Evolutionary conservation across 1,284 basidiomycete species (phyloP).

Genomic region (Ceratorhiza oryzae-sativae): DNA sequence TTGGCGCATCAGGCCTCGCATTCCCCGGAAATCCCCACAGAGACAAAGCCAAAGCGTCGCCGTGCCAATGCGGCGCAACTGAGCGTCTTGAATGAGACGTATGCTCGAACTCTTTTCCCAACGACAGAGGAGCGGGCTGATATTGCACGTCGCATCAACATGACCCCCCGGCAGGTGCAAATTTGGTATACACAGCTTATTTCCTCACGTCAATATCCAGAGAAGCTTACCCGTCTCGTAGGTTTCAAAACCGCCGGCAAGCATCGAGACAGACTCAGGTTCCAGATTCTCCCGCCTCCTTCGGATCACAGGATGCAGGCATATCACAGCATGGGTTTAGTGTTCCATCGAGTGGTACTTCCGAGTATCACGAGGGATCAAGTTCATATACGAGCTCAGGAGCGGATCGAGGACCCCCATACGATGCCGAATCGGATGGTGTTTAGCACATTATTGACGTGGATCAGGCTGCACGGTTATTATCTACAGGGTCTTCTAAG

Average conservation of each 20-base stretch:
- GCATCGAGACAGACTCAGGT: constrained; percentile 33
- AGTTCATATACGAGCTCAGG: constrained; percentile 4
- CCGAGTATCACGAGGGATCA: constrained; percentile 6
- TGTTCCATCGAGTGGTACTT: background rate
- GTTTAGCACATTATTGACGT: background rate
- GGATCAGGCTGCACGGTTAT: constrained; percentile 10
- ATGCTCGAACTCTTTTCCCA: constrained; percentile 79
- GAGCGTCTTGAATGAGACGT: constrained; percentile 79
- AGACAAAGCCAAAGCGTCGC: constrained; percentile 79
- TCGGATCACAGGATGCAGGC: constrained; percentile 13
- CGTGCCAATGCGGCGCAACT: constrained; percentile 79
- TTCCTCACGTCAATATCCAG: background rate
- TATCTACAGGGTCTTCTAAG: background rate
- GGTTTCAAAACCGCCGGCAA: constrained; percentile 45
- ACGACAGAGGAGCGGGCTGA: constrained; percentile 82
- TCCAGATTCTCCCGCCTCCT: constrained; percentile 2
- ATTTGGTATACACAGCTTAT: constrained; percentile 66
- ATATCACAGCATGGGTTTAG: constrained; percentile 2
- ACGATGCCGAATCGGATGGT: background rate
- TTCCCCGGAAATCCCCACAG: constrained; percentile 15
- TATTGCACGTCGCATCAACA: constrained; percentile 75
- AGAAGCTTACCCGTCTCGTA: background rate
- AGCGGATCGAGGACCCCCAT: background rate
- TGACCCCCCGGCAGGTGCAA: constrained; percentile 83
- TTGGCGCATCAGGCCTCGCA: constrained; percentile 1